Evolutionary conservation across 805 yeast genomes (phyloP).

Genomic region (Wickerhamiella lipophila): DNA sequence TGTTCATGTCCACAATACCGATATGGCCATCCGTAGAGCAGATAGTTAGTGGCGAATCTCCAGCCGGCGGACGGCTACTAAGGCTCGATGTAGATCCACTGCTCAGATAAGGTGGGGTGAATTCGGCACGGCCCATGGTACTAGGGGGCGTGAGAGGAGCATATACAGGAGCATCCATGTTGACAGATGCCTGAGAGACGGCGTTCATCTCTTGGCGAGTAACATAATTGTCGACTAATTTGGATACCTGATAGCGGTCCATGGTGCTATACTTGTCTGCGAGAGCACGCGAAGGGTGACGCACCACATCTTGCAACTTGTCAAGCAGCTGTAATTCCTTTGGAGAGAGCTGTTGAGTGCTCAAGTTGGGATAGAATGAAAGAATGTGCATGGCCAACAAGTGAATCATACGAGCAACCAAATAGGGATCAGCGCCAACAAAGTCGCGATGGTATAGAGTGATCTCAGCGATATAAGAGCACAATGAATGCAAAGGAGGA

Average conservation of each 20-base stretch:
- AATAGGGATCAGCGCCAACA: slow-evolving; percentile 24
- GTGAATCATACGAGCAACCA: slow-evolving; percentile 27
- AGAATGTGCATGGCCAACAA: slow-evolving; percentile 24
- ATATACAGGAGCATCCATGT: slow-evolving; percentile 6
- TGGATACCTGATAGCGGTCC: slow-evolving; percentile 26
- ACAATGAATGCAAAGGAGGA: slow-evolving; percentile 23
- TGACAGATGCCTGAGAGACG: neutral
- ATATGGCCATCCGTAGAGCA: slow-evolving; percentile 4
- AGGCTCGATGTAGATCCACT: slow-evolving; percentile 12
- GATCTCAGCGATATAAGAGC: slow-evolving; percentile 29
- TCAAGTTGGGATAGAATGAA: slow-evolving; percentile 12
- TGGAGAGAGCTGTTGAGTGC: slow-evolving; percentile 9
- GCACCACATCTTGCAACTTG: slow-evolving; percentile 28
- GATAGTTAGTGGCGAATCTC: slow-evolving; percentile 12
- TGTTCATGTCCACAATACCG: slow-evolving; percentile 7
- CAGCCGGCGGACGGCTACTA: slow-evolving; percentile 9
- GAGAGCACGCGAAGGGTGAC: slow-evolving; percentile 28
- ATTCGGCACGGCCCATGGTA: slow-evolving; percentile 10
- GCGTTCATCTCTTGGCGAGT: slow-evolving; percentile 24
- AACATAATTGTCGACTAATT: slow-evolving; percentile 26
- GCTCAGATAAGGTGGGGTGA: slow-evolving; percentile 13
- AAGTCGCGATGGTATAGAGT: slow-evolving; percentile 28
- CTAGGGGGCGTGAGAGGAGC: slow-evolving; percentile 14
- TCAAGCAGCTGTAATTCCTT: slow-evolving; percentile 26
- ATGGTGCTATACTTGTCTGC: slow-evolving; percentile 30